These are phyloP conservation scores for Backusella psychrophila DNA, from an alignment of 192 early-diverging fungal genomes.

Conservation along the genomic window DNA sequence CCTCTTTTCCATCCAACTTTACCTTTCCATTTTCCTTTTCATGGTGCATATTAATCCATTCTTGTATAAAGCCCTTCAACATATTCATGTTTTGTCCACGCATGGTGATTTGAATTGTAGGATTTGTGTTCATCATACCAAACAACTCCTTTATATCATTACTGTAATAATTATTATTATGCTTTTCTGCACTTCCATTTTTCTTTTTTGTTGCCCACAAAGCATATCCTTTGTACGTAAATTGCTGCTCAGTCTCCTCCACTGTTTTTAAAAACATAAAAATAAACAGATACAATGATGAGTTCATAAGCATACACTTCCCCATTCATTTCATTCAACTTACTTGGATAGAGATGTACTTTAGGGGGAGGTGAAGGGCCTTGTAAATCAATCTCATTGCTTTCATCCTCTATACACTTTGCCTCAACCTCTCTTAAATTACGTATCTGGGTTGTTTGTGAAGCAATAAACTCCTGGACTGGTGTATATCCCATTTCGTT, in stretches of 20 bases:
- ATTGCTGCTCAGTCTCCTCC: not conserved
- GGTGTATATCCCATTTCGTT: constrained; percentile 12
- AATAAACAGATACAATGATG: too few relatives aligned
- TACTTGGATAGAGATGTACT: constrained; percentile 22
- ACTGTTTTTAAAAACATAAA: not conserved
- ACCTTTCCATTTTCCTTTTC: constrained; percentile 30
- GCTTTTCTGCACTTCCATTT: not conserved
- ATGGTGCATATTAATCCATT: constrained; percentile 25
- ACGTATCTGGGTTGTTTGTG: constrained; percentile 1
- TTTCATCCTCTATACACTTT: not conserved
- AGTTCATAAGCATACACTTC: too few relatives aligned
- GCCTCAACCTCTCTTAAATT: constrained; percentile 5
- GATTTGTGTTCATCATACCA: constrained; percentile 3
- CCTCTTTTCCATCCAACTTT: not conserved
- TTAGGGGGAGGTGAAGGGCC: constrained; percentile 8
- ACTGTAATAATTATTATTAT: not conserved
- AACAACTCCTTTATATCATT: not conserved
- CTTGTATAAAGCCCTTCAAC: constrained; percentile 15
- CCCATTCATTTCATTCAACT: not conserved
- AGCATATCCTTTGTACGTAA: constrained; percentile 17
- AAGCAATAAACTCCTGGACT: not conserved
- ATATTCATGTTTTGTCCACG: not conserved
- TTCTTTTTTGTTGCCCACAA: not conserved
- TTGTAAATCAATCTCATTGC: not conserved
- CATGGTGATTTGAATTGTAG: constrained; percentile 11